These are phyloP conservation scores for Scheffersomyces stambukii DNA, from an alignment of 1,139 yeast genomes.

Conservation along the genomic window DNA sequence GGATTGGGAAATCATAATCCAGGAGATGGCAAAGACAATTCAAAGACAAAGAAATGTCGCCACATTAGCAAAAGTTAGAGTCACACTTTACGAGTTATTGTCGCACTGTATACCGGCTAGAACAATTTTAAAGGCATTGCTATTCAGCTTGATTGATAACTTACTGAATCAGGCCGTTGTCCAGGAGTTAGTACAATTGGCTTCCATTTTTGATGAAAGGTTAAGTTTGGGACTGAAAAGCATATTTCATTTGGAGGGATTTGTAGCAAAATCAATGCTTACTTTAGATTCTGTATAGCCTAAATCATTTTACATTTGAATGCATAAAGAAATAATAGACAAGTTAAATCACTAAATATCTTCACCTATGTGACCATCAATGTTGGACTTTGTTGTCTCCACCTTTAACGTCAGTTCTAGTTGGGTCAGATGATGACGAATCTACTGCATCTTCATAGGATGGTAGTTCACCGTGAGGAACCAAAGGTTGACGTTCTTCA, in stretches of 20 bases:
- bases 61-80: slow-evolving; percentile 66
- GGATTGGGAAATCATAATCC: slow-evolving; percentile 86
- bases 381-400: slow-evolving; percentile 27
- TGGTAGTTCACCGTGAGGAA: slow-evolving; percentile 19
- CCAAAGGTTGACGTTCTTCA: slow-evolving; percentile 1
- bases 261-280: slow-evolving; percentile 83
- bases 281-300: no score
- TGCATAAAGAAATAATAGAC: slow-evolving; percentile 1
- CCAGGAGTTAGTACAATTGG: slow-evolving; percentile 57
- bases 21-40: slow-evolving; percentile 58
- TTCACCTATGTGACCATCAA: slow-evolving; percentile 5
- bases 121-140: slow-evolving; percentile 63
- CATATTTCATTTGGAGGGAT: slow-evolving; percentile 93
- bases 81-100: slow-evolving; percentile 74
- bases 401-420: slow-evolving; percentile 7
- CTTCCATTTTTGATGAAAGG: slow-evolving; percentile 82
- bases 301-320: no score
- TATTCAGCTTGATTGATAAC: slow-evolving; percentile 48
- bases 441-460: slow-evolving; percentile 25
- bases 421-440: no score
- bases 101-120: slow-evolving; percentile 93
- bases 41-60: slow-evolving; percentile 64
- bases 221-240: slow-evolving; percentile 82
- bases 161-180: slow-evolving; percentile 27
- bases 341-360: background rate